These are phyloP conservation scores for Centrapalus pauciflorus DNA, from an alignment of 129 eudicot genomes.

Conservation along the genomic window DNA sequence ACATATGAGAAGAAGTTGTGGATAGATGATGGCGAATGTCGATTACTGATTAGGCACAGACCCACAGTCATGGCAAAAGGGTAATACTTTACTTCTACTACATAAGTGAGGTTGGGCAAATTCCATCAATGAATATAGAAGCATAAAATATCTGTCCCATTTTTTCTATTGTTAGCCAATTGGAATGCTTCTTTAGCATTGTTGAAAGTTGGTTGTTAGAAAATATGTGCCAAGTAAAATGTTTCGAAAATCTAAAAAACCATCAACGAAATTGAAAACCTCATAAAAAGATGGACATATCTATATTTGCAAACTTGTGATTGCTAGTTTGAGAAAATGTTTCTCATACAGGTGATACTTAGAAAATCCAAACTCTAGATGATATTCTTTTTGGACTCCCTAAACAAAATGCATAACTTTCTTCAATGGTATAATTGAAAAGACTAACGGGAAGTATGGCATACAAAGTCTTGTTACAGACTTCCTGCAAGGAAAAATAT, in stretches of 20 bases:
- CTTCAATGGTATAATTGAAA: neutral
- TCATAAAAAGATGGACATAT: conserved; percentile 9
- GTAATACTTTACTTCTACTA: neutral
- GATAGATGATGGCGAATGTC: neutral
- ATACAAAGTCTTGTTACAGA: neutral
- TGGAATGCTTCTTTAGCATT: neutral
- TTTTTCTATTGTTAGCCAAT: neutral
- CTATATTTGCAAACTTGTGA: neutral
- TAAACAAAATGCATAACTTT: neutral
- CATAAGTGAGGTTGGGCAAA: neutral
- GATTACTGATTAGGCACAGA: neutral
- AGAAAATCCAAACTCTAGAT: neutral
- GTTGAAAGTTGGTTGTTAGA: neutral
- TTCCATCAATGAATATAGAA: neutral
- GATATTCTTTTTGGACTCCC: neutral
- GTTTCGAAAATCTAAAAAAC: neutral
- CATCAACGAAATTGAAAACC: neutral
- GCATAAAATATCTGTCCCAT: neutral
- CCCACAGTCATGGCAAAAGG: conserved; percentile 1
- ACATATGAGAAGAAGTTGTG: neutral
- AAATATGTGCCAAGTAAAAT: neutral
- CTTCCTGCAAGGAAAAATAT: neutral
- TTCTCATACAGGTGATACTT: neutral
- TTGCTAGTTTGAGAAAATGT: conserved; percentile 16
- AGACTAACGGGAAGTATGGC: conserved; percentile 4